Evolutionary conservation across 106 monocot species (phyloP).

Genomic region (Triglochin maritima): DNA sequence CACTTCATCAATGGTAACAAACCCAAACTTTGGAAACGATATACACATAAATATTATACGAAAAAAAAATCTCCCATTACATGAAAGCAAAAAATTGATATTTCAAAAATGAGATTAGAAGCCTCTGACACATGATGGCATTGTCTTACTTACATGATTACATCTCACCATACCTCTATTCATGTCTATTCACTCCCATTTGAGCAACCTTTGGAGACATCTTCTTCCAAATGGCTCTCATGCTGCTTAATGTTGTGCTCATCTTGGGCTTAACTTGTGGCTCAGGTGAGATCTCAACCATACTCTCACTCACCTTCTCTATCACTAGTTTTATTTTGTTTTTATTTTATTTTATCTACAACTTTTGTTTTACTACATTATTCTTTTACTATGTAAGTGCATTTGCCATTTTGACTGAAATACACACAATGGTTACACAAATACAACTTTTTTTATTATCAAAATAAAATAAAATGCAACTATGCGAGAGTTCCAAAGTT

Average conservation of each 20-base stretch:
- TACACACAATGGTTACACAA: no score
- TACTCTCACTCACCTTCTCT: background rate
- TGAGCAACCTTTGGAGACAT: background rate
- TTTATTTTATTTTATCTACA: background rate
- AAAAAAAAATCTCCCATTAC: no score
- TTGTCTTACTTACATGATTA: no score
- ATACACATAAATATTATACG: no score
- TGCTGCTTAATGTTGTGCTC: conserved; percentile 1
- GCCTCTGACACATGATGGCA: no score
- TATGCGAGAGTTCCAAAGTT: no score
- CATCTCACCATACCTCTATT: no score
- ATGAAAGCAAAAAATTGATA: no score
- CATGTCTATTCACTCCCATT: no score
- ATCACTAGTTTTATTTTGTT: background rate
- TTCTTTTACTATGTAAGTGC: background rate
- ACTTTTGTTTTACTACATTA: background rate
- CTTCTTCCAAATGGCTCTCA: background rate
- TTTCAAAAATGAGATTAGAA: no score
- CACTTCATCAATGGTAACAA: no score
- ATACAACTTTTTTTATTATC: background rate
- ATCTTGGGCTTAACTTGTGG: background rate
- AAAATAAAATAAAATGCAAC: background rate
- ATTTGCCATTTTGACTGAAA: background rate
- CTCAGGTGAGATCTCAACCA: conserved; percentile 1
- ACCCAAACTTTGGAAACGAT: no score